These are phyloP conservation scores for Astrocystis sublimbata DNA, from an alignment of 495 filamentous ascomycete genomes.

Conservation along the genomic window DNA sequence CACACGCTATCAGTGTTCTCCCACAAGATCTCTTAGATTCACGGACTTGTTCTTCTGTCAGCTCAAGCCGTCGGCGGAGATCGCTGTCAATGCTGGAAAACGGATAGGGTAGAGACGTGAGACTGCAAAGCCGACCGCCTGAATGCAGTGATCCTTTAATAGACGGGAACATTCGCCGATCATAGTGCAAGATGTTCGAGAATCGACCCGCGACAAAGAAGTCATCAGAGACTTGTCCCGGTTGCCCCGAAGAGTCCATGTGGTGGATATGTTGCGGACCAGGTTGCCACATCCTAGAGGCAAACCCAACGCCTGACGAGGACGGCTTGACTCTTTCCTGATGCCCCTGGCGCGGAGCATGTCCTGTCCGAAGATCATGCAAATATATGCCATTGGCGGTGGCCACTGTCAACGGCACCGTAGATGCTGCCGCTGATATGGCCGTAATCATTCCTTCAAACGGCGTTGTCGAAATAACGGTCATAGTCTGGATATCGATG, in stretches of 20 bases:
- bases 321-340: conserved; percentile 38
- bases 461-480: conserved; percentile 66
- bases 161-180: conserved; percentile 80
- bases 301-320: not conserved
- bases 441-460: conserved; percentile 85
- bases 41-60: conserved; percentile 53
- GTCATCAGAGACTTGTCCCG: conserved; percentile 55
- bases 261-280: conserved; percentile 83
- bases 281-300: conserved; percentile 22
- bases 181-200: conserved; percentile 85
- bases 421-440: conserved; percentile 72
- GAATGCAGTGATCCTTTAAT: conserved; percentile 78
- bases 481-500: conserved; percentile 78
- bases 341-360: conserved; percentile 21
- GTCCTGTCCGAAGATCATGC: conserved; percentile 66
- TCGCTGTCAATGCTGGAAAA: conserved; percentile 57
- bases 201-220: conserved; percentile 89
- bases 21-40: conserved; percentile 53
- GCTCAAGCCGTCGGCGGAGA: conserved; percentile 52
- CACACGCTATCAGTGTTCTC: conserved; percentile 74
- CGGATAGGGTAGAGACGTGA: conserved; percentile 72
- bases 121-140: conserved; percentile 75
- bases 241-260: conserved; percentile 56
- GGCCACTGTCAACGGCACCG: conserved; percentile 79
- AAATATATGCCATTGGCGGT: conserved; percentile 82